Conservation (phyloP, 2,329 filamentous ascomycete genomes). For the Xylaria sp. region DNA sequence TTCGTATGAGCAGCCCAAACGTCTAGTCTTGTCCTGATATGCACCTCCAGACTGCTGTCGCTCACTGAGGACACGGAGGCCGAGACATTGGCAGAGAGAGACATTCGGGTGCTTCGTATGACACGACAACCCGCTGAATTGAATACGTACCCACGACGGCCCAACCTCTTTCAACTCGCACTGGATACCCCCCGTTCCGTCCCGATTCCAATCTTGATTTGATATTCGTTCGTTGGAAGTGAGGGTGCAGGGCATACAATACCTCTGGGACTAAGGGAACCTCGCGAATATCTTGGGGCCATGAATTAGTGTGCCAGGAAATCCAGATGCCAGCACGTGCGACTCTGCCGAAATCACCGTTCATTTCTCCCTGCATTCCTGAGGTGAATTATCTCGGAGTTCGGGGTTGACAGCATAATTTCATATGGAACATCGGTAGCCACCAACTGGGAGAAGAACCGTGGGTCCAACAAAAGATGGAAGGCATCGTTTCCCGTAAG, state of each 20-base stretch:
- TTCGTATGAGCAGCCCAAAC: slow-evolving; percentile 13
- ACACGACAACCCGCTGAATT: slow-evolving; percentile 22
- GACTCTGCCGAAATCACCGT: slow-evolving; percentile 18
- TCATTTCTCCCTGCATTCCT: slow-evolving; percentile 22
- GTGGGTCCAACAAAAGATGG: slow-evolving; percentile 39
- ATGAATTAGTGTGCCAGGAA: slow-evolving; percentile 17
- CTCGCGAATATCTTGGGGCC: slow-evolving; percentile 5
- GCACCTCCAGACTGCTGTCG: slow-evolving; percentile 4
- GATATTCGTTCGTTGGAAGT: slow-evolving; percentile 7
- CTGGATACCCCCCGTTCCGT: not conserved
- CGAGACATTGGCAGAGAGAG: slow-evolving; percentile 43
- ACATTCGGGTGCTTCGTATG: slow-evolving; percentile 38
- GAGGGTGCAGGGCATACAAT: slow-evolving; percentile 23
- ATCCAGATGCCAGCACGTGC: slow-evolving; percentile 14
- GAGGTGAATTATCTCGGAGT: slow-evolving; percentile 24
- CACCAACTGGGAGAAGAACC: not conserved
- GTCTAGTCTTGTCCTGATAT: slow-evolving; percentile 16
- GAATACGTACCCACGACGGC: slow-evolving; percentile 4
- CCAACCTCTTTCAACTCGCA: slow-evolving; percentile 18
- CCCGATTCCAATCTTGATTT: slow-evolving; percentile 1
- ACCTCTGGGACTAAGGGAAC: not conserved
- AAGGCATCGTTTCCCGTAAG: slow-evolving; percentile 37
- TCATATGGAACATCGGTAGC: slow-evolving; percentile 30
- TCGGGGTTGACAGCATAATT: slow-evolving; percentile 29
- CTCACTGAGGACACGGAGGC: slow-evolving; percentile 28